Percentiles rank a stretch among this genome's conserved stretches.
phyloP scores from a whole-genome alignment of 2,329 filamentous ascomycete species.

The Hypoxylon sp. region DNA sequence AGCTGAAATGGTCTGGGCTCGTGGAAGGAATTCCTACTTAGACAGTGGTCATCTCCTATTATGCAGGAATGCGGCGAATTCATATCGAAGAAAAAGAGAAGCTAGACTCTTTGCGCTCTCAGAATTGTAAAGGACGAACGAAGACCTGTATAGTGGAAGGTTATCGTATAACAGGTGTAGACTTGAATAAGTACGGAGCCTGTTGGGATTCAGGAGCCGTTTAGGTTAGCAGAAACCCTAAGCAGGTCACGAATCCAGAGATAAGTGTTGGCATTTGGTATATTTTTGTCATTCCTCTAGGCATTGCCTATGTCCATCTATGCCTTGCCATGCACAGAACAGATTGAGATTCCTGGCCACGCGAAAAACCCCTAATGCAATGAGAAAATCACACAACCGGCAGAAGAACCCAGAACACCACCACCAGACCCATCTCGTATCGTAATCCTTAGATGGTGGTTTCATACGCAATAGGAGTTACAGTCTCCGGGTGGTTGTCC shows the following conservation, averaged over 20 bases:
- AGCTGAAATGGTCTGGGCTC: not conserved
- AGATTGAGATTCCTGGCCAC: constrained; percentile 48
- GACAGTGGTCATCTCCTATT: not conserved
- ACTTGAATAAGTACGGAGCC: not conserved
- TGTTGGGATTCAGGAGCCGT: not conserved
- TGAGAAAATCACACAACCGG: constrained; percentile 51
- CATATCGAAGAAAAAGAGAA: not conserved
- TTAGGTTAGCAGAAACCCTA: not conserved
- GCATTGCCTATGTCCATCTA: constrained; percentile 47
- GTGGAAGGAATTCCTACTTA: not conserved
- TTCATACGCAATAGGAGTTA: constrained; percentile 94
- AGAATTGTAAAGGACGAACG: not conserved
- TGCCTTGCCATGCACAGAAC: constrained; percentile 48
- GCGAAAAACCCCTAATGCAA: constrained; percentile 52
- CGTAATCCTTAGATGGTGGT: constrained; percentile 83
- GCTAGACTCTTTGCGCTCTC: not conserved
- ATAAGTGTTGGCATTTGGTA: constrained; percentile 46
- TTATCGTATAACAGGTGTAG: not conserved
- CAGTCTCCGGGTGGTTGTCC: constrained; percentile 90
- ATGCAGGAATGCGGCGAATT: not conserved
- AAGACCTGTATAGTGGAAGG: not conserved
- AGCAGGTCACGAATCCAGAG: constrained; percentile 19
- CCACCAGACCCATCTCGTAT: constrained; percentile 26
- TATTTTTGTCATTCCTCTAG: constrained; percentile 49
- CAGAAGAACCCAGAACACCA: constrained; percentile 48